Conservation (phyloP, 2,329 filamentous ascomycete genomes). For the Fusarium veterinarium region DNA sequence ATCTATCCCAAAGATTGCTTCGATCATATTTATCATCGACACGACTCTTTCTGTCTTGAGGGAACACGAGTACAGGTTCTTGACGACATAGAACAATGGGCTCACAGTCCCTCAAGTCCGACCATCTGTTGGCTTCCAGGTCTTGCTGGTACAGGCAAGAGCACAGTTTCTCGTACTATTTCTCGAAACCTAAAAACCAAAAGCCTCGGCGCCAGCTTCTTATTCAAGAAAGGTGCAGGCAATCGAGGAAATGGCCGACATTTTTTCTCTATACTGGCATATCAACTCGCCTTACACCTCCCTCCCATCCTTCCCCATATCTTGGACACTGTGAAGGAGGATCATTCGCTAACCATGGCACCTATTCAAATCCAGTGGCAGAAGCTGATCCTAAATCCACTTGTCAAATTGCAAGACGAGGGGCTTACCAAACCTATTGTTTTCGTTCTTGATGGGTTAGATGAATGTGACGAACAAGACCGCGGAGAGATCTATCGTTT, state of each 20-base stretch:
- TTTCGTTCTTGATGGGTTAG: conserved; percentile 49
- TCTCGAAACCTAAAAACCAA: not conserved
- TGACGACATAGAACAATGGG: not conserved
- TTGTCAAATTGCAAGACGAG: not conserved
- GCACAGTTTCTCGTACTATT: not conserved
- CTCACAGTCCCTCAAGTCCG: not conserved
- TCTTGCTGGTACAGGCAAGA: conserved; percentile 7
- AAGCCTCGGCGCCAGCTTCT: not conserved
- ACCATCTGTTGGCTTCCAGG: conserved; percentile 6
- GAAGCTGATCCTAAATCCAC: conserved; percentile 7
- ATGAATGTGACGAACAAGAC: conserved; percentile 36
- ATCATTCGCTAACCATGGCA: not conserved
- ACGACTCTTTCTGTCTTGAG: not conserved
- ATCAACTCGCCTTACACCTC: conserved; percentile 43
- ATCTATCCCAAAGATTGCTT: fast-evolving
- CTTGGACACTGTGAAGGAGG: not conserved
- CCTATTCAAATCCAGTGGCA: not conserved
- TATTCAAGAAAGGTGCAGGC: not conserved
- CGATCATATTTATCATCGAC: not conserved
- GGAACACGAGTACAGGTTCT: not conserved
- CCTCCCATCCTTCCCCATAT: conserved; percentile 39
- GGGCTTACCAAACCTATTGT: fast-evolving
- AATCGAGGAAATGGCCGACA: not conserved
- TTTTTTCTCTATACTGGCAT: conserved; percentile 51
- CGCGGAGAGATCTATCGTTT: not conserved